Base-by-base conservation (phyloP, 2,329 filamentous ascomycete species). In the Capronia americana region DNA sequence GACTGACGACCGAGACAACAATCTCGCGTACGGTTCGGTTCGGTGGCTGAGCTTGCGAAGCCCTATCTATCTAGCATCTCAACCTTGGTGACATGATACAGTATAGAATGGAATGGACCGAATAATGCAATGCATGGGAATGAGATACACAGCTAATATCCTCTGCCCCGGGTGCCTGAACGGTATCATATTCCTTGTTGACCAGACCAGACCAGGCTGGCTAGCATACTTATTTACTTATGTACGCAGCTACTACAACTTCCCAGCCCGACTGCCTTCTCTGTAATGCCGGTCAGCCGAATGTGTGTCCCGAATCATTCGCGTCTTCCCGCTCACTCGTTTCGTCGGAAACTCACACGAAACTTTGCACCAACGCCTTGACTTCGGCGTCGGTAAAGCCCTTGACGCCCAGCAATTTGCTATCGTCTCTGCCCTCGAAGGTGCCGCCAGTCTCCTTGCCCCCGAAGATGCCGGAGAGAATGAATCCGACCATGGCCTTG, bases 341-440 rank as follows among this genome's bases (percentile, higher is more conserved):
- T 28, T 28, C 28, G 28, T 28, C 28, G 20, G 38, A 60, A 12
- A 57, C 51, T 56, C 34, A 64, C 65, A 46, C 20, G 61, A 44
- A 20, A 50, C 65, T 57, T 26, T 72, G 56, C 3, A 78, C 66
- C 48, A 77, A 10, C 8, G 63, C 69, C 67, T 75, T 70, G 24
- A 81, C 56, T 56, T 80, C 77, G 8, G 70, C 75, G 11, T 78
- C 75, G 2, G 67, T 75, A 46, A 78, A 50, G 59, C 71, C 68
- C 59, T 73, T 72, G 7, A 81, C 63, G 1, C 79, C 79, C 24
- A 82, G 67, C 51, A 80, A 62, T 44, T 80, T 75, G 68, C 81
- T 81, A 53, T 78, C 77, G 28, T 75, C 24, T 44, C 73, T 24
- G 1, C 50, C 73, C 58, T 73, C 41, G 54, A 78, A 78, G 12